These are phyloP conservation scores for Ascochyta clinopodiicola DNA, from an alignment of 2,329 filamentous ascomycete species.

Conservation along the genomic window DNA sequence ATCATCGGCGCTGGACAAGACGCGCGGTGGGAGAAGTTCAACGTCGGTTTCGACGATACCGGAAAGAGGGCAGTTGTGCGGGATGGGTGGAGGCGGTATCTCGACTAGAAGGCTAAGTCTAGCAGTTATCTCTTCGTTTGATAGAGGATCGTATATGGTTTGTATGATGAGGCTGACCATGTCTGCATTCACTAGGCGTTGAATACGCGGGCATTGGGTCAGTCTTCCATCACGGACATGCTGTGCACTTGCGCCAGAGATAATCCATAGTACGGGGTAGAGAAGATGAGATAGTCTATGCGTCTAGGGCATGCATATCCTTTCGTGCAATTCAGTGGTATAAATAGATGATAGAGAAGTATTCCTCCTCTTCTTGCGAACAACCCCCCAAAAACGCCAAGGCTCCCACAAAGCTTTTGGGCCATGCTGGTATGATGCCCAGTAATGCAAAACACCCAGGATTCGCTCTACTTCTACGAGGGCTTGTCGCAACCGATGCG, in stretches of 20 bases:
- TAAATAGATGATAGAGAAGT: slow-evolving; percentile 5
- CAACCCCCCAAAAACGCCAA: slow-evolving; percentile 1
- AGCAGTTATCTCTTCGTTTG: neutral
- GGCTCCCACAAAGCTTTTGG: slow-evolving; percentile 7
- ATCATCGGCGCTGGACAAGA: slow-evolving; percentile 81
- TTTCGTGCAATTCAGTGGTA: neutral
- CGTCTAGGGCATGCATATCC: slow-evolving; percentile 17
- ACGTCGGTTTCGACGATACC: slow-evolving; percentile 58
- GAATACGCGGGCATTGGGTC: neutral
- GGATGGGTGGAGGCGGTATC: slow-evolving; percentile 84
- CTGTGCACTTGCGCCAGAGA: neutral
- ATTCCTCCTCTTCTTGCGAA: slow-evolving; percentile 7
- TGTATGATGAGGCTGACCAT: neutral
- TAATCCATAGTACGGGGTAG: neutral
- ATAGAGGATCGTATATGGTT: neutral
- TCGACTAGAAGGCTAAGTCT: slow-evolving; percentile 48
- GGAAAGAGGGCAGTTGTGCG: slow-evolving; percentile 71
- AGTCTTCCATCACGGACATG: neutral
- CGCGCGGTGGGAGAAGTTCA: slow-evolving; percentile 86
- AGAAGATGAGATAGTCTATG: slow-evolving; percentile 8
- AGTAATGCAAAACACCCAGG: neutral
- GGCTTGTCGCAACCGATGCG: slow-evolving; percentile 84
- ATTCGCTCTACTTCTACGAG: slow-evolving; percentile 1
- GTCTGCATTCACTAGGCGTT: neutral
- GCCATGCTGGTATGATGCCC: neutral